phyloP scores from a whole-genome alignment of 2,329 filamentous ascomycete genomes.

The Orbilia javanica region DNA sequence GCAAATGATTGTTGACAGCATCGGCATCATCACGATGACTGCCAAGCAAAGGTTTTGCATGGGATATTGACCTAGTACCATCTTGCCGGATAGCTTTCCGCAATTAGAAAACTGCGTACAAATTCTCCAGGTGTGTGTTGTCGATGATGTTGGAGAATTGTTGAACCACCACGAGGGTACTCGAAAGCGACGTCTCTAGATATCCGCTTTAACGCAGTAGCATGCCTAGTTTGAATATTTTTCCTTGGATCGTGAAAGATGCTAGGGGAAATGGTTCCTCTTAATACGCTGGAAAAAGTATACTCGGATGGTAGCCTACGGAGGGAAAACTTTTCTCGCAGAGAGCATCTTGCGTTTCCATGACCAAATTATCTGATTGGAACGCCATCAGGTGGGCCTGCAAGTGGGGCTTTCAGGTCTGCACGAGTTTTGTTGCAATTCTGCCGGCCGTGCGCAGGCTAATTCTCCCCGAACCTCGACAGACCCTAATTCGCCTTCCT shows the following conservation, averaged over 20 bases:
- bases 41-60: conserved; percentile 58
- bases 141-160: conserved; percentile 25
- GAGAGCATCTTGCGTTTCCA: conserved; percentile 31
- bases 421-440: conserved; percentile 38
- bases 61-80: conserved; percentile 53
- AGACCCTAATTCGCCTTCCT: conserved; percentile 13
- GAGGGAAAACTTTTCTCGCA: conserved; percentile 5
- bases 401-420: conserved; percentile 28
- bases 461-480: conserved; percentile 19
- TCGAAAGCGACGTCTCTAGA: conserved; percentile 23
- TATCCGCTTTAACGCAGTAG: conserved; percentile 29
- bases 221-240: conserved; percentile 16
- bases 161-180: conserved; percentile 16
- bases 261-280: conserved; percentile 34
- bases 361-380: conserved; percentile 41
- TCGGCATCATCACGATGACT: conserved; percentile 55
- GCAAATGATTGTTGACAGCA: conserved; percentile 49
- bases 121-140: conserved; percentile 32
- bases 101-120: background rate
- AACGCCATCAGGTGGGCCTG: conserved; percentile 26
- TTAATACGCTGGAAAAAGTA: conserved; percentile 34
- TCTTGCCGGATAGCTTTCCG: conserved; percentile 33
- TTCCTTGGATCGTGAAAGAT: conserved; percentile 6
- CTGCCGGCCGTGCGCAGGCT: conserved; percentile 53
- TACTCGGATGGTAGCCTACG: conserved; percentile 20